Evolutionary conservation across 2,329 filamentous ascomycete genomes (phyloP).

Genomic region (Lasiodiplodia sp.): DNA sequence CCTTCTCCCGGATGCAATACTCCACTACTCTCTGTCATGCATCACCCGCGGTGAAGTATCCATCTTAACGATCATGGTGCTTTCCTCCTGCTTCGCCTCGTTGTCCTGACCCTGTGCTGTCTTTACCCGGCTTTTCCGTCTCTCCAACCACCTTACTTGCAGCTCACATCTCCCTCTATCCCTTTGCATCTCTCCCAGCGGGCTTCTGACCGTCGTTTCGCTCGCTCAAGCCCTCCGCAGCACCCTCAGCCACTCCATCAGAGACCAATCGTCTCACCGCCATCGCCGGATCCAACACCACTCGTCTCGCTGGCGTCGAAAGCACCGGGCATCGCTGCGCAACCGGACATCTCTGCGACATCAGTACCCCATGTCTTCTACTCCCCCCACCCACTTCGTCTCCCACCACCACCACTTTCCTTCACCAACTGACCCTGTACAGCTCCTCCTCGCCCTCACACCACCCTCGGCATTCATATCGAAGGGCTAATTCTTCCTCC

Average conservation of each 20-base stretch:
- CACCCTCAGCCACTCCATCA: background rate
- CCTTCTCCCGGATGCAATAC: background rate
- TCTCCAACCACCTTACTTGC: no score
- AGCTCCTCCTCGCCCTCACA: background rate
- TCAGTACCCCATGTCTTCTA: no score
- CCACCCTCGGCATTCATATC: background rate
- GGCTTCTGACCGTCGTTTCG: background rate
- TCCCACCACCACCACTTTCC: no score
- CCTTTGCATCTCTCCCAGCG: background rate
- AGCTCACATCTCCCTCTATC: no score
- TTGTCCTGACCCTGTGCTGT: background rate
- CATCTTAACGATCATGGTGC: background rate
- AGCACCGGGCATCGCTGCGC: background rate
- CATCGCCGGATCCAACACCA: background rate
- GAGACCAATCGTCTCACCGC: background rate
- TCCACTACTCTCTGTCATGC: background rate
- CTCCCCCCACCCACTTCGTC: background rate
- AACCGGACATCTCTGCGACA: no score
- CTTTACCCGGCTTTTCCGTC: no score
- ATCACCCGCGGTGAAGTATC: background rate
- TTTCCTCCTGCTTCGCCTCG: background rate
- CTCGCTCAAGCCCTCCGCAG: background rate
- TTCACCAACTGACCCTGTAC: background rate
- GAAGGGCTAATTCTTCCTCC: background rate
- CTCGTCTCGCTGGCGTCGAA: background rate